phyloP scores from a whole-genome alignment of 192 early-diverging fungal genomes.

The Dimargaris verticillata region DNA sequence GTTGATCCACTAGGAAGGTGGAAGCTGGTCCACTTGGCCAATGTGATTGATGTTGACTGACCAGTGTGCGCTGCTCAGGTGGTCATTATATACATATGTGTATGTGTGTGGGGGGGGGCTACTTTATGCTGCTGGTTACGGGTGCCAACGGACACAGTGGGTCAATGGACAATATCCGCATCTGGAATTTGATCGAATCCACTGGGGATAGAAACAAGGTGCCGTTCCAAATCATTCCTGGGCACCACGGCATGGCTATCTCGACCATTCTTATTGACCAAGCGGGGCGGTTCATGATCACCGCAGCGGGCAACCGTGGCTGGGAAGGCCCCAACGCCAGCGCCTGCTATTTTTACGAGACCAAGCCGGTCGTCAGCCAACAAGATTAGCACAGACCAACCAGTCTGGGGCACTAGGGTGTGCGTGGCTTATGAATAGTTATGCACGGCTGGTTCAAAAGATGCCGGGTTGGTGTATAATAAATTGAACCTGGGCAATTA shows the following conservation, averaged over 20 bases:
- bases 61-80: background rate
- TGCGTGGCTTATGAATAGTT: too few species aligned
- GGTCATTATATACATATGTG: too few species aligned
- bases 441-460: too few species aligned
- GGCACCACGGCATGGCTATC: constrained; percentile 77
- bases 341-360: constrained; percentile 69
- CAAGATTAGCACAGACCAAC: too few species aligned
- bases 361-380: constrained; percentile 29
- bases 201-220: constrained; percentile 27
- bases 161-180: constrained; percentile 80
- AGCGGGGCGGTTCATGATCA: constrained; percentile 67
- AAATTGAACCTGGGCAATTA: too few species aligned
- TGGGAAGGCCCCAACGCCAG: constrained; percentile 86
- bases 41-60: background rate
- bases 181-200: constrained; percentile 64
- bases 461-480: too few species aligned
- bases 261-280: constrained; percentile 54
- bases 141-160: constrained; percentile 29
- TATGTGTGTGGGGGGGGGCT: too few species aligned
- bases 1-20: background rate
- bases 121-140: background rate
- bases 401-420: too few species aligned
- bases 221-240: constrained; percentile 86
- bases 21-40: background rate
- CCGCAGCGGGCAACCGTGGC: constrained; percentile 82